Conservation (phyloP, 768 basidiomycete genomes). For the Dacryopinax primogenitus region DNA sequence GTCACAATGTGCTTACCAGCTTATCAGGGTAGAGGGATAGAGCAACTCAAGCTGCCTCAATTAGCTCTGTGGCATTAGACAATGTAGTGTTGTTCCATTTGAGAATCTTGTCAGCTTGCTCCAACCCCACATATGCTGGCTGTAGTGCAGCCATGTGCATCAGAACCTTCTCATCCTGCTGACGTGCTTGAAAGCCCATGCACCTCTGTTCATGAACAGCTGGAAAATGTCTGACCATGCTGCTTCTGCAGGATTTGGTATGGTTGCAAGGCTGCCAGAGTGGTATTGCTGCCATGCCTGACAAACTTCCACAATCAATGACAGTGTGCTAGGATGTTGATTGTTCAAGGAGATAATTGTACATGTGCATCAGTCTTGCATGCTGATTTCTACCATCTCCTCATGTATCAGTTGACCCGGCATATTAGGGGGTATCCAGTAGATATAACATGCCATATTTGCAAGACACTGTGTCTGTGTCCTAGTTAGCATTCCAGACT, state of each 20-base stretch:
- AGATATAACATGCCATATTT: no score
- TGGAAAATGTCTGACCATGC: constrained; percentile 46
- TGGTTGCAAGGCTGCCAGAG: constrained; percentile 26
- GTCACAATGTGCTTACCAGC: constrained; percentile 37
- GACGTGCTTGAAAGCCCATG: constrained; percentile 60
- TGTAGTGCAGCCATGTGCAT: constrained; percentile 68
- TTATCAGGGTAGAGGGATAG: constrained; percentile 60
- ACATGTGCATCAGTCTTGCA: no score
- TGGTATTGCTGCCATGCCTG: constrained; percentile 53
- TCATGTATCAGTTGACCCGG: no score
- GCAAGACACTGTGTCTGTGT: no score
- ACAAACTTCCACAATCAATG: constrained; percentile 44
- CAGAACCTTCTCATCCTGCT: constrained; percentile 80
- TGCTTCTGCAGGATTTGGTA: constrained; percentile 26
- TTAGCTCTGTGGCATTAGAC: constrained; percentile 42
- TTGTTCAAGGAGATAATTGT: constrained; percentile 33
- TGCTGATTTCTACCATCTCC: no score
- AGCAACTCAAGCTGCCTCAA: constrained; percentile 66
- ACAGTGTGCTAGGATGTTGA: constrained; percentile 37
- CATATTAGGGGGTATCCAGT: no score
- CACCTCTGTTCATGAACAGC: constrained; percentile 35
- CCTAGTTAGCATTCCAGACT: no score
- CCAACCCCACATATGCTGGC: constrained; percentile 37
- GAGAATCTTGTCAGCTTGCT: constrained; percentile 35
- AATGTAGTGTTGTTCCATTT: constrained; percentile 31